Conservation (phyloP, 805 yeast genomes). For the Hermanozyma aechmeae region DNA sequence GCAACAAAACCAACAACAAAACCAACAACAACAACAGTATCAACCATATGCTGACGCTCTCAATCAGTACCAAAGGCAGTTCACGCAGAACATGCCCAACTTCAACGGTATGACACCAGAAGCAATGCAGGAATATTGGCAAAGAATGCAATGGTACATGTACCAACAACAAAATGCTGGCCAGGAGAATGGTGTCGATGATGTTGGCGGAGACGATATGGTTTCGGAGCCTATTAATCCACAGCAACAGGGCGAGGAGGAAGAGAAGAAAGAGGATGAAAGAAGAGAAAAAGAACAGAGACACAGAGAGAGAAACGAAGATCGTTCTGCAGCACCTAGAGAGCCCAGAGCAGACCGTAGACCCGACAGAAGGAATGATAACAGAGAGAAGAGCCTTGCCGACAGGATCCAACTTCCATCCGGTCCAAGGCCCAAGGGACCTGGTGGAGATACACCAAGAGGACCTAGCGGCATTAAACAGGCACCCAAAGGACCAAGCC, state of each 20-base stretch:
- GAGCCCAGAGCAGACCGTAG: too few relatives aligned
- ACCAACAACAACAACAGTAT: slow-evolving; percentile 11
- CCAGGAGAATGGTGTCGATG: slow-evolving; percentile 12
- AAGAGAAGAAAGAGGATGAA: slow-evolving; percentile 3
- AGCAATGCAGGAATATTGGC: slow-evolving; percentile 57
- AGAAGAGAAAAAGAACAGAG: too few relatives aligned
- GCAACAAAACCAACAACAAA: slow-evolving; percentile 19
- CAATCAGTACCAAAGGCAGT: slow-evolving; percentile 8
- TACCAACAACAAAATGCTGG: slow-evolving; percentile 42
- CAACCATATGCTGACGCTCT: slow-evolving; percentile 19
- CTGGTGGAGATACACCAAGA: too few relatives aligned
- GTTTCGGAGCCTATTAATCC: slow-evolving; percentile 29
- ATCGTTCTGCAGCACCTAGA: too few relatives aligned
- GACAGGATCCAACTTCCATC: too few relatives aligned
- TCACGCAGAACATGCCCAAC: slow-evolving; percentile 6
- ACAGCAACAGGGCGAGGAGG: slow-evolving; percentile 21
- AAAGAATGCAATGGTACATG: slow-evolving; percentile 57
- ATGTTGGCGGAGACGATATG: slow-evolving; percentile 15
- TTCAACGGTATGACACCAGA: slow-evolving; percentile 31
- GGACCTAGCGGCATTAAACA: too few relatives aligned
- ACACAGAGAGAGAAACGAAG: too few relatives aligned
- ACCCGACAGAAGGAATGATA: too few relatives aligned
- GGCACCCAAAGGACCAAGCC: too few relatives aligned
- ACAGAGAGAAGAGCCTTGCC: too few relatives aligned
- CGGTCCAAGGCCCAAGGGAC: too few relatives aligned